A percentile compares a stretch with the other conserved stretches of the same genome.
phyloP scores from a whole-genome alignment of 116 monocot genomes.

The Cymodocea nodosa region DNA sequence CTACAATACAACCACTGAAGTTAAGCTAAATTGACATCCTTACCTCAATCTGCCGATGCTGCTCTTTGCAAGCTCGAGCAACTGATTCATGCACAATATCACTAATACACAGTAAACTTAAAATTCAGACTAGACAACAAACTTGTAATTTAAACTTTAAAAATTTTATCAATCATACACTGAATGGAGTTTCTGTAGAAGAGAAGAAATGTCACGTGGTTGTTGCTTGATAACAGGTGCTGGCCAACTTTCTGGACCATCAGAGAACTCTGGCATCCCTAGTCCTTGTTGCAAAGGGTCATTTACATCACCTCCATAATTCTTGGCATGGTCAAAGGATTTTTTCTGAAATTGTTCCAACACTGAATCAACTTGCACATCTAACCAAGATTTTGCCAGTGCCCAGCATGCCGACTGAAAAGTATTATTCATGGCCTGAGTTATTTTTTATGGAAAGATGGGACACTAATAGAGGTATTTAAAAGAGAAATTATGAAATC shows the following conservation, averaged over 20 bases:
- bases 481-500: too few species aligned
- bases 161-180: slow-evolving; percentile 20
- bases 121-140: neutral
- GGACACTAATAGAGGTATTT: too few species aligned
- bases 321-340: slow-evolving; percentile 22
- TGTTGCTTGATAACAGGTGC: slow-evolving; percentile 77
- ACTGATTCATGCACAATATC: slow-evolving; percentile 79
- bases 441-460: neutral
- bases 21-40: neutral
- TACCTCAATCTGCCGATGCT: slow-evolving; percentile 70
- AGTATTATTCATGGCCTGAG: neutral
- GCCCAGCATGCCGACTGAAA: slow-evolving; percentile 98
- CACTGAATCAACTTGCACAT: slow-evolving; percentile 70
- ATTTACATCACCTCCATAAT: slow-evolving; percentile 32
- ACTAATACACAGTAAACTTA: slow-evolving; percentile 27
- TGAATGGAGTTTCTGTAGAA: slow-evolving; percentile 98
- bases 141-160: neutral
- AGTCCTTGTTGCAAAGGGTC: slow-evolving; percentile 22
- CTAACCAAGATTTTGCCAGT: slow-evolving; percentile 91
- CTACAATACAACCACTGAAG: too few species aligned
- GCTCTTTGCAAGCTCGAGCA: slow-evolving; percentile 78
- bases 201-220: slow-evolving; percentile 66
- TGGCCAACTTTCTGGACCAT: slow-evolving; percentile 70
- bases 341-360: slow-evolving; percentile 42
- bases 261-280: slow-evolving; percentile 10